Base-by-base conservation (phyloP, 495 filamentous ascomycete genomes). In the Thozetella sp. region DNA sequence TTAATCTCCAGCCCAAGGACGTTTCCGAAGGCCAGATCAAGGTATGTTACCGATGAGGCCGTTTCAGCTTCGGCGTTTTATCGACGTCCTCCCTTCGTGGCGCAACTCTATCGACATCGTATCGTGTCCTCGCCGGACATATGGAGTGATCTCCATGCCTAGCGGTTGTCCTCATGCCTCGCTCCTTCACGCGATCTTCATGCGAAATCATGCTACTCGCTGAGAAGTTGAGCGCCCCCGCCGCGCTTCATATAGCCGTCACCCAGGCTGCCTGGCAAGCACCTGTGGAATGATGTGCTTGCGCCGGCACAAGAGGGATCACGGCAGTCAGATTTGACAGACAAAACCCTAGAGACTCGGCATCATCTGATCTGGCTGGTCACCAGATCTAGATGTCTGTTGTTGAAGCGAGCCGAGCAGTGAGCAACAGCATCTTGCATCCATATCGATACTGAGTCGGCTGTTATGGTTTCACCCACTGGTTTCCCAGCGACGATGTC, bases 1-100 rank as follows among this genome's bases (percentile, higher is more conserved):
- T n/a, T 55, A 19, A 17, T 37, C 53, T 43, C 17, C 63, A 98
- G 93, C 95, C 95, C 71, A 83, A 85, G 79, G 95, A 99, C 89
- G 92, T 99, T 75, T 90, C 85, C 80, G 95, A 97, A 81, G 78
- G 71, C 75, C 90, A 92, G 87, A 93, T 99, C 81, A 97, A 98
- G 96, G 95, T 99, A 99, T 93, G 95, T 98, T 92, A 87, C 90
- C 82, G 78, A 70, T 77, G 71, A 81, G 76, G 80, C 76, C 71
- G 61, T 60, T 71, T 61, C 66, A 57, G 77, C 79, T 79, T 75
- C 72, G 75, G 80, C 80, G 72, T 84, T 78, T 78, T 64, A 72
- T 83, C 81, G 82, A 79, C 75, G 73, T 72, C 57, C 63, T 55
- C 64, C 69, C 75, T 71, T 67, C 73, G 69, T 77, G 72, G 72